Conservation (phyloP, 345 rosid species). For the Sapria himalayana region DNA sequence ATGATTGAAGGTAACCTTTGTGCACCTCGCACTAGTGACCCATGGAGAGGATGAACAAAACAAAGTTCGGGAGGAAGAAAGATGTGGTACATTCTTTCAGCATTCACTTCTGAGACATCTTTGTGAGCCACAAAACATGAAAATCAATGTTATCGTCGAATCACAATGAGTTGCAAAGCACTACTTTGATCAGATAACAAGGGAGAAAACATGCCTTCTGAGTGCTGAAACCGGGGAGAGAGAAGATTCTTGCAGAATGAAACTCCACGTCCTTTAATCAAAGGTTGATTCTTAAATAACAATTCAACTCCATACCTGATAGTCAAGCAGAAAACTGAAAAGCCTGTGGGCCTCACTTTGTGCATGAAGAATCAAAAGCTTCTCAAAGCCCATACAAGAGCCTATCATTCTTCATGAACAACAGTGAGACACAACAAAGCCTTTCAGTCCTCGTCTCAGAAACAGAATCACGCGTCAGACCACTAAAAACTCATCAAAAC, state of each 20-base stretch:
- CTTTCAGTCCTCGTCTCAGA: slow-evolving; percentile 14
- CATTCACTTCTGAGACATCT: slow-evolving; percentile 57
- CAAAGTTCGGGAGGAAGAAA: slow-evolving; percentile 95
- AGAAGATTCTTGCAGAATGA: slow-evolving; percentile 93
- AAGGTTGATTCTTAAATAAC: slow-evolving; percentile 46
- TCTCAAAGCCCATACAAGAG: slow-evolving; percentile 21
- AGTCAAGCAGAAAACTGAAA: slow-evolving; percentile 17
- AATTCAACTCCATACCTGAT: slow-evolving; percentile 84
- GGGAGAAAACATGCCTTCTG: slow-evolving; percentile 28
- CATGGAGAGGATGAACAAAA: slow-evolving; percentile 82
- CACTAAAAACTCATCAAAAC: slow-evolving; percentile 6
- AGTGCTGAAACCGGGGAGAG: slow-evolving; percentile 86
- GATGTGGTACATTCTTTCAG: slow-evolving; percentile 75
- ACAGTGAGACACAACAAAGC: slow-evolving; percentile 22
- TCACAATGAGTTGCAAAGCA: too few relatives aligned
- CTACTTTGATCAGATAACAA: too few relatives aligned
- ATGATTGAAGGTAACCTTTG: slow-evolving; percentile 91
- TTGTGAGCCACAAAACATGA: slow-evolving; percentile 8
- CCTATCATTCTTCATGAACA: slow-evolving; percentile 28
- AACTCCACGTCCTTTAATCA: slow-evolving; percentile 93
- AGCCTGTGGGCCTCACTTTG: slow-evolving; percentile 25
- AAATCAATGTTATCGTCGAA: too few relatives aligned
- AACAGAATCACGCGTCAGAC: too few relatives aligned
- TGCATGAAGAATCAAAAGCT: slow-evolving; percentile 32
- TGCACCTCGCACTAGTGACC: slow-evolving; percentile 90